A percentile compares a stretch with the other conserved stretches of the same genome.
phyloP scores from a whole-genome alignment of 2,329 filamentous ascomycete genomes.

The Colletotrichum sp. region DNA sequence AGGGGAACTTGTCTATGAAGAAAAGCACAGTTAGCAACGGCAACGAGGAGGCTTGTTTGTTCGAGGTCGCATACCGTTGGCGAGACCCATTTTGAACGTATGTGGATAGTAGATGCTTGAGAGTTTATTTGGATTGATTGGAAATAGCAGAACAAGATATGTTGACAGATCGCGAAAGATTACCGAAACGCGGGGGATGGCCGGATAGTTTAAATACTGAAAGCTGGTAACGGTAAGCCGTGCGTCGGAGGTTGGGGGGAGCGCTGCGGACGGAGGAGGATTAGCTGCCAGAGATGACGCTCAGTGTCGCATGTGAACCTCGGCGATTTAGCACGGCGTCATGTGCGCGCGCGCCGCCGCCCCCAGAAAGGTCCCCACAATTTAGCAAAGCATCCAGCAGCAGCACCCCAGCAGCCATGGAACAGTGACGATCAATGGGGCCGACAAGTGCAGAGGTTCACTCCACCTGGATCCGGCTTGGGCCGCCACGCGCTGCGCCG shows the following conservation, averaged over 20 bases:
- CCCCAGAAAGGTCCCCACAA: background rate
- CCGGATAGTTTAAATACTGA: slow-evolving; percentile 18
- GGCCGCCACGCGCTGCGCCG: background rate
- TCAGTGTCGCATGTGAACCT: slow-evolving; percentile 25
- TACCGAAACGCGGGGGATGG: background rate
- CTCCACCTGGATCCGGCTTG: background rate
- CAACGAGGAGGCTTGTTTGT: background rate
- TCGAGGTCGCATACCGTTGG: slow-evolving; percentile 62
- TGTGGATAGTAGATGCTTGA: background rate
- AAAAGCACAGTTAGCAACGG: background rate
- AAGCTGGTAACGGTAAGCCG: slow-evolving; percentile 9
- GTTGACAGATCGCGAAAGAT: background rate
- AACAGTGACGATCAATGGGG: background rate
- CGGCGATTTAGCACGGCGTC: slow-evolving; percentile 20
- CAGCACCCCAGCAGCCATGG: background rate
- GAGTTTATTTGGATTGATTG: background rate
- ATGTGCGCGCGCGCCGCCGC: slow-evolving; percentile 7
- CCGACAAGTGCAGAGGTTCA: background rate
- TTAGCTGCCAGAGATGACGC: slow-evolving; percentile 13
- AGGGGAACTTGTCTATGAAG: slow-evolving; percentile 78
- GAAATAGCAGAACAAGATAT: background rate
- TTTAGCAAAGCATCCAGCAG: background rate
- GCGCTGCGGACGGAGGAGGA: slow-evolving; percentile 6
- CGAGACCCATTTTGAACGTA: slow-evolving; percentile 69
- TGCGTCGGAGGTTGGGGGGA: slow-evolving; percentile 12